Base-by-base conservation (phyloP, 768 basidiomycete species). In the Suillus placidus region DNA sequence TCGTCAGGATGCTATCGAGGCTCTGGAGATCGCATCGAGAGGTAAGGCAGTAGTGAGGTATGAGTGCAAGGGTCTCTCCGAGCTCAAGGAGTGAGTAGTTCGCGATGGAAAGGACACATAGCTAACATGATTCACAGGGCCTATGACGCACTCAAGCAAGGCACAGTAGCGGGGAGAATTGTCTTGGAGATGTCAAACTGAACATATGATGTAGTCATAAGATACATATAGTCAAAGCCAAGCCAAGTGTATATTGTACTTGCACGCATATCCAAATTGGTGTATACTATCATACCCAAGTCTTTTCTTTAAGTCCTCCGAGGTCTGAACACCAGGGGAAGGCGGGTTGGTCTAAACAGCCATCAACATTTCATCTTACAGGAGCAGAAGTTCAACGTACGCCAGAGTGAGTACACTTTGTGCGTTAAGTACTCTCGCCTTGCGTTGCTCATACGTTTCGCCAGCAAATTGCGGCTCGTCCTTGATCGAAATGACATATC, bases 1-100 rank as follows among this genome's bases (percentile, higher is more conserved):
- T 76, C 86, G 91, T 45, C 93, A 94, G 76, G 95, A 96, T 72
- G 88, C 93, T 3, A 75, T 84, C 12, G 94, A 97, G 76, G 91
- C 95, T 0, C 78, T 96, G 52, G 84, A 87, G 3, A 88, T 95
- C 57, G 94, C 93, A 1, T 84, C 88, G 0, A 73, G 80, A 40
- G 92, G 92, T 16, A 85, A 85, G 61, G 90, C 94, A 62, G 90
- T 87, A 73, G 87, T 87, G 65, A 80, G 80, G 69, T 90, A 81
- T 68, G 74, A 68, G 49, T 58, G 78, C 58, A 83, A 79, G 73
- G 80, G 79, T 0, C 78, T 93, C 42, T 70, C 77, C 0, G 84
- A 87, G 4, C 82, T 93, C 51, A 74, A 80, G 42, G 75, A 81
- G 84, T 88, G 65, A 67, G 87, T 81, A n/a, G 30, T 16, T 58